A percentile compares a stretch with the other conserved stretches of the same genome.
These are phyloP conservation scores for Aureobasidium sp. DNA, from an alignment of 2,329 filamentous ascomycete species.

Conservation along the genomic window DNA sequence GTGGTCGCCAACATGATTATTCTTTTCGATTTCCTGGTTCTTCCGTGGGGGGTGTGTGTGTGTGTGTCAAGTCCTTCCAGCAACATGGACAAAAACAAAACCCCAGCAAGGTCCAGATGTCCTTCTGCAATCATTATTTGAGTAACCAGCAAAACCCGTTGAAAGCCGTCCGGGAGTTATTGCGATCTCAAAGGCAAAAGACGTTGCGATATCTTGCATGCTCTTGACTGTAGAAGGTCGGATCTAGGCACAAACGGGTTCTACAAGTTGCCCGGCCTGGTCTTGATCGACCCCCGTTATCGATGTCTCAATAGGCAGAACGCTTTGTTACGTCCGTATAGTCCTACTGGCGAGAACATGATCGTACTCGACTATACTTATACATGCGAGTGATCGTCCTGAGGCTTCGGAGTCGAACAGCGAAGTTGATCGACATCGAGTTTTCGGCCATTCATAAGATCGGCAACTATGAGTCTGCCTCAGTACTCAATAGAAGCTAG, in stretches of 20 bases:
- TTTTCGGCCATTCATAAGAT: neutral
- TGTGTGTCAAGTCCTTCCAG: too few relatives aligned
- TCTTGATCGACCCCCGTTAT: neutral
- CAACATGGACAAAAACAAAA: too few relatives aligned
- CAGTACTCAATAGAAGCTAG: conserved; percentile 2
- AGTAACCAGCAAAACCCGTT: neutral
- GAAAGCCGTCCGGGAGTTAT: neutral
- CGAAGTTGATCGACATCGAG: neutral
- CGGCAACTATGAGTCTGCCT: neutral
- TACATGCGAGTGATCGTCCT: too few relatives aligned
- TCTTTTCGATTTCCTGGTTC: too few relatives aligned
- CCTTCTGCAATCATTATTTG: neutral
- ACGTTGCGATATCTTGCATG: neutral
- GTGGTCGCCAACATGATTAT: too few relatives aligned
- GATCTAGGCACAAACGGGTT: conserved; percentile 3
- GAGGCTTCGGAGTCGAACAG: neutral
- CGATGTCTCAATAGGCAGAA: neutral
- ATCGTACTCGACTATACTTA: neutral
- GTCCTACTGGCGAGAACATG: neutral
- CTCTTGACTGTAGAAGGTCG: too few relatives aligned
- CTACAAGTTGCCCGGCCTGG: neutral
- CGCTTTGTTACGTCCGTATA: neutral
- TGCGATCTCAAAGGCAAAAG: neutral
- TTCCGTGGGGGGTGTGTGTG: too few relatives aligned
- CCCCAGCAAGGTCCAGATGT: neutral